Conservation (phyloP, 1,284 basidiomycete genomes). For the Ustilago shanxiensis region DNA sequence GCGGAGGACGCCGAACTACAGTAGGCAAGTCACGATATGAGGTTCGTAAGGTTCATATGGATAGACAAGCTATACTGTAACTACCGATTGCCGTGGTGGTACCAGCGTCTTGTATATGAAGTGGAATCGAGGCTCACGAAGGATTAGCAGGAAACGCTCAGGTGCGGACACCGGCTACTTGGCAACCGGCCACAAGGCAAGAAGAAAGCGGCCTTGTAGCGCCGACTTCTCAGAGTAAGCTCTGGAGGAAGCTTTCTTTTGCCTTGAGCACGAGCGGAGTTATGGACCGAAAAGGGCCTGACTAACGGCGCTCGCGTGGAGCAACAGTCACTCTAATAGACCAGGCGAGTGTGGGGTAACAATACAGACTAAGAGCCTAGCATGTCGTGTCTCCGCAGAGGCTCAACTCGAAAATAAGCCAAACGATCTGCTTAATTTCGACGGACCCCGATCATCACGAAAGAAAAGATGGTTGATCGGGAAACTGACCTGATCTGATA, state of each 20-base stretch:
- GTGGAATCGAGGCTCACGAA: background rate
- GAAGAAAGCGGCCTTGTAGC: background rate
- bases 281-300: conserved; percentile 6
- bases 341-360: conserved; percentile 6
- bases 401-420: no score
- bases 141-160: background rate
- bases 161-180: background rate
- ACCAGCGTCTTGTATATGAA: background rate
- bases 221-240: no score
- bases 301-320: background rate
- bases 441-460: background rate
- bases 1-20: no score
- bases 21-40: background rate
- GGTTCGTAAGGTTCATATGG: background rate
- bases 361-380: no score
- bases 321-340: no score
- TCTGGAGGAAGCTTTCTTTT: no score
- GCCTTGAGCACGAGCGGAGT: background rate
- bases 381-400: no score
- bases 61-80: background rate
- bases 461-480: background rate
- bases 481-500: background rate
- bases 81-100: background rate
- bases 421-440: background rate
- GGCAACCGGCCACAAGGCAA: background rate